phyloP scores from a whole-genome alignment of 768 basidiomycete genomes.

The Suillus variegatus region DNA sequence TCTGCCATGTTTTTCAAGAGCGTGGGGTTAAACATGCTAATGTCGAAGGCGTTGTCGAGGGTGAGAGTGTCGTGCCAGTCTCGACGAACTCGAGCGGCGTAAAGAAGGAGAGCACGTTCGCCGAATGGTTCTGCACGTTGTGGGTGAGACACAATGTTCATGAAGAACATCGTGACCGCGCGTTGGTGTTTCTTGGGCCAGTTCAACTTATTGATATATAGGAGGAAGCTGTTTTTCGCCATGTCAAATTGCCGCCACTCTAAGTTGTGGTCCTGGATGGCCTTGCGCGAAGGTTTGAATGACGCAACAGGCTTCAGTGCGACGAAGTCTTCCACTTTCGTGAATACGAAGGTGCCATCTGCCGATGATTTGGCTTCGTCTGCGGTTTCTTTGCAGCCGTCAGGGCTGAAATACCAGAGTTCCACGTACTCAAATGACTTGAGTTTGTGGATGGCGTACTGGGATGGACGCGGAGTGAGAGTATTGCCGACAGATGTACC shows the following conservation, averaged over 20 bases:
- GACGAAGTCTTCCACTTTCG: slow-evolving; percentile 9
- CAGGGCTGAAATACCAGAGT: slow-evolving; percentile 13
- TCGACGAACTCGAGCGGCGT: background rate
- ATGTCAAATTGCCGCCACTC: slow-evolving; percentile 19
- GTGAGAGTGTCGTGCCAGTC: slow-evolving; percentile 4
- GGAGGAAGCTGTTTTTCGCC: slow-evolving; percentile 14
- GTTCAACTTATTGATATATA: background rate
- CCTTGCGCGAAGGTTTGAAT: slow-evolving; percentile 17
- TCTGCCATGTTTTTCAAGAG: slow-evolving; percentile 7
- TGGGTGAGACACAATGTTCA: background rate
- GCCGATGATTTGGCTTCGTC: background rate
- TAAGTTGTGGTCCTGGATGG: slow-evolving; percentile 15
- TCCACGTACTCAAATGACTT: too few species aligned
- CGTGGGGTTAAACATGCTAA: background rate
- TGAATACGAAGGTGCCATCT: slow-evolving; percentile 15
- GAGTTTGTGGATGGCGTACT: too few species aligned
- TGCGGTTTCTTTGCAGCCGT: background rate
- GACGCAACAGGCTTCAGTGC: slow-evolving; percentile 14
- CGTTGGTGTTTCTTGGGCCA: background rate
- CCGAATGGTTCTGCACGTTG: background rate
- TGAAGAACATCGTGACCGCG: background rate
- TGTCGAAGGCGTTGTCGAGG: background rate
- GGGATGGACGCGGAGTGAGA: too few species aligned
- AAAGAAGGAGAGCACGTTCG: background rate
- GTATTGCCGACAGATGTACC: too few species aligned